phyloP scores from a whole-genome alignment of 2,329 filamentous ascomycete genomes.

The Annulohypoxylon truncatum region DNA sequence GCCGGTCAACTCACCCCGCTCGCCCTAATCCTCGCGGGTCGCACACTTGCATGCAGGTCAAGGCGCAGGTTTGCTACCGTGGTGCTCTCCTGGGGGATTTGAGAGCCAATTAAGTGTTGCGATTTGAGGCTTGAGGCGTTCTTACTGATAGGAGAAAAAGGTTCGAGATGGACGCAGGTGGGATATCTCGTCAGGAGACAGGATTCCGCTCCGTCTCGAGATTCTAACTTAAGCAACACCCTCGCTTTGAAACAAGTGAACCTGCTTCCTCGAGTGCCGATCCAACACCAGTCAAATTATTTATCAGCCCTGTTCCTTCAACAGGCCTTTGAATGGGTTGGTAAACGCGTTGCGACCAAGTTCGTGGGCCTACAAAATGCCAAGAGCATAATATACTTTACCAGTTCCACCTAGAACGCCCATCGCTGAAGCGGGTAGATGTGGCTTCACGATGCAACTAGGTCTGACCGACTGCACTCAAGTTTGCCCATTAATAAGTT shows the following conservation, averaged over 20 bases:
- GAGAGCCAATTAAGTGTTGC: slow-evolving; percentile 15
- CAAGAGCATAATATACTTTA: not conserved
- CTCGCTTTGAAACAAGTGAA: not conserved
- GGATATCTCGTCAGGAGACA: not conserved
- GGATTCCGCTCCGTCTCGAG: not conserved
- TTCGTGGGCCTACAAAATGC: not conserved
- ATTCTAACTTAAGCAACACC: not conserved
- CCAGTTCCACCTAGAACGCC: not conserved
- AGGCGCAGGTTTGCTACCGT: slow-evolving; percentile 22
- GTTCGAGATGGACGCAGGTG: not conserved
- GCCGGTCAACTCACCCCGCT: slow-evolving; percentile 25
- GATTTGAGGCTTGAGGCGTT: slow-evolving; percentile 11
- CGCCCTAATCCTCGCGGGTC: slow-evolving; percentile 30
- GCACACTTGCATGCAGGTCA: slow-evolving; percentile 28
- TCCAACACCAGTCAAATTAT: not conserved
- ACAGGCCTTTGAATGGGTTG: not conserved
- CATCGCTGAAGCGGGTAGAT: not conserved
- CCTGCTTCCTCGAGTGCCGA: not conserved
- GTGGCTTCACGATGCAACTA: slow-evolving; percentile 3
- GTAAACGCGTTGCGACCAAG: not conserved
- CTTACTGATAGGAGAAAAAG: not conserved
- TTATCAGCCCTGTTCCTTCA: not conserved
- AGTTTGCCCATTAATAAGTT: not conserved
- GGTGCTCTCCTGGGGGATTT: slow-evolving; percentile 13
- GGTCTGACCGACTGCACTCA: slow-evolving; percentile 10